Conservation (phyloP, 176 grass and related monocot genomes). For the Carex cristatella region DNA sequence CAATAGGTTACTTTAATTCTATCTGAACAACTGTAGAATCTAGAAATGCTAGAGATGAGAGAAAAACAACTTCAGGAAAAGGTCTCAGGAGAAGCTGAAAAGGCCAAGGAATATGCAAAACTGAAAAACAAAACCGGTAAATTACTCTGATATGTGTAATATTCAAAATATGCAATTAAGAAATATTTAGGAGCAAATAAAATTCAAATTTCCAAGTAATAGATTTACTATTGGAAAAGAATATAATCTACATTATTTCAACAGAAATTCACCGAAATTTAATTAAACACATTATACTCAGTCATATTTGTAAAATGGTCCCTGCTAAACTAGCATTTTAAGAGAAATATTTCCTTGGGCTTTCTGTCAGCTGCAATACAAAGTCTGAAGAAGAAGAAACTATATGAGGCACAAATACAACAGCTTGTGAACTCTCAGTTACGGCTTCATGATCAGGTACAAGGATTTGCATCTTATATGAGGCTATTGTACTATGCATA, state of each 20-base stretch:
- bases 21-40: conserved; percentile 24
- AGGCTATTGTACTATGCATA: too few species aligned
- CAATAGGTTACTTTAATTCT: not conserved
- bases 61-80: conserved; percentile 58
- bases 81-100: conserved; percentile 45
- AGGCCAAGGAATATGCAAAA: conserved; percentile 66
- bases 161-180: not conserved
- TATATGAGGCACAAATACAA: conserved; percentile 62
- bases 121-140: conserved; percentile 62
- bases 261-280: not conserved
- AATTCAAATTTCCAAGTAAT: not conserved
- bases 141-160: not conserved
- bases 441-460: conserved; percentile 64
- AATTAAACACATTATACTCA: not conserved
- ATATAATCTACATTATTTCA: not conserved
- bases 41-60: conserved; percentile 69
- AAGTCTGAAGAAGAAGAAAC: conserved; percentile 63
- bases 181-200: not conserved
- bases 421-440: conserved; percentile 57
- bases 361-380: conserved; percentile 59
- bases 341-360: not conserved
- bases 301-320: not conserved
- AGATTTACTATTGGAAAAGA: not conserved
- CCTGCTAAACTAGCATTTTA: not conserved
- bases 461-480: not conserved